A percentile compares a stretch with the other conserved stretches of the same genome.
Conservation (phyloP, 2,329 filamentous ascomycete genomes). For the Penicillium hordei region DNA sequence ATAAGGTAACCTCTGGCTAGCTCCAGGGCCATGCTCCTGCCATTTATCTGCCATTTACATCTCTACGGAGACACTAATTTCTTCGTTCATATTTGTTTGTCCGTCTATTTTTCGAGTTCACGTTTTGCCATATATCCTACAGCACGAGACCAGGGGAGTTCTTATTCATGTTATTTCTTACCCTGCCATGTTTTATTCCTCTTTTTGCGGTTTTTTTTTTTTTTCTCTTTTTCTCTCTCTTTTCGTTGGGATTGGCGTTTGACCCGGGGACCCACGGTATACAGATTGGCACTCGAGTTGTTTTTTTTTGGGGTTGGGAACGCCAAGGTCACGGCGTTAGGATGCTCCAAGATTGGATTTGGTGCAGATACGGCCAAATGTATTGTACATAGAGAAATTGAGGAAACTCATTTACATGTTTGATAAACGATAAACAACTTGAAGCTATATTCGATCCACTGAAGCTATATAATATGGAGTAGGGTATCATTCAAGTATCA, state of each 20-base stretch:
- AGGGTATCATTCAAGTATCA: neutral
- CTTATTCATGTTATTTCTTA: slow-evolving; percentile 6
- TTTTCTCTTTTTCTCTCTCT: slow-evolving; percentile 1
- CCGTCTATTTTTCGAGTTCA: slow-evolving; percentile 10
- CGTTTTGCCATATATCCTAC: slow-evolving; percentile 26
- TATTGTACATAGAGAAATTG: slow-evolving; percentile 28
- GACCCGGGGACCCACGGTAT: slow-evolving; percentile 13
- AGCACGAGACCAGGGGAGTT: slow-evolving; percentile 26
- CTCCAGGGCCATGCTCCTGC: neutral
- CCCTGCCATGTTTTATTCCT: slow-evolving; percentile 2
- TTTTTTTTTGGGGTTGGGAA: slow-evolving; percentile 8
- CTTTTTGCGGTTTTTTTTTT: neutral
- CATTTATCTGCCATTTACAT: neutral
- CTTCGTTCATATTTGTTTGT: slow-evolving; percentile 13
- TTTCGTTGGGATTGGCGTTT: slow-evolving; percentile 16
- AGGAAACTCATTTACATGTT: slow-evolving; percentile 8
- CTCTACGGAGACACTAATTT: slow-evolving; percentile 16
- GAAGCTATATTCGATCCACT: too few species aligned
- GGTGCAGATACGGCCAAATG: slow-evolving; percentile 21
- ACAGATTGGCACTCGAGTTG: slow-evolving; percentile 25
- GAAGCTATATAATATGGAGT: neutral
- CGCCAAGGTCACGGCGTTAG: slow-evolving; percentile 24
- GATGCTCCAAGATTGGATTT: slow-evolving; percentile 3
- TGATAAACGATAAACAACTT: neutral
- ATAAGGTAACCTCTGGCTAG: slow-evolving; percentile 1